These are phyloP conservation scores for Oryza officinalis DNA, from an alignment of 176 grass and related monocot genomes.

Conservation along the genomic window DNA sequence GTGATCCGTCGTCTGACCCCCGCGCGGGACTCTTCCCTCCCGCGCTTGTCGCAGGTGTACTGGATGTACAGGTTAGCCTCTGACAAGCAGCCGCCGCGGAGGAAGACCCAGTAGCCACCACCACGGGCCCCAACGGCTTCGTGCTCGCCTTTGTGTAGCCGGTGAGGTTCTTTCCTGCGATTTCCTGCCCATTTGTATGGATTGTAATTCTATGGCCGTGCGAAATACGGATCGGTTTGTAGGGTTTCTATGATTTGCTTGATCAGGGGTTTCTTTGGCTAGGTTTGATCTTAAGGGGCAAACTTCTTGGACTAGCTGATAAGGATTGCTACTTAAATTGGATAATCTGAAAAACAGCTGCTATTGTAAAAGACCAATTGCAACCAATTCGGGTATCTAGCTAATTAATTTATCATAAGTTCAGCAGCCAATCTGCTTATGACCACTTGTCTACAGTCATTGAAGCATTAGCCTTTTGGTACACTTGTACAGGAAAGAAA, in stretches of 20 bases:
- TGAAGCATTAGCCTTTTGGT: background rate
- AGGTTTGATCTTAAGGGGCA: background rate
- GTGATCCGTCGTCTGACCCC: background rate
- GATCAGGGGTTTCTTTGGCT: background rate
- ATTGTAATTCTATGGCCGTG: background rate
- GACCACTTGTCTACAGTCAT: background rate
- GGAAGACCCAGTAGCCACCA: conserved; percentile 54
- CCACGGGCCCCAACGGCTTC: background rate
- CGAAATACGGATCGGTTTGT: background rate
- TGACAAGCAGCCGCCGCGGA: conserved; percentile 43
- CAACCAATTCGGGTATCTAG: background rate
- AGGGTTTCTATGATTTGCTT: background rate
- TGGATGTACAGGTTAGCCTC: conserved; percentile 66
- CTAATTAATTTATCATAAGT: background rate
- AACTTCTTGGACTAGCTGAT: background rate
- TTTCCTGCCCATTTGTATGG: background rate
- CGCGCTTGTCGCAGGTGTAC: conserved; percentile 42
- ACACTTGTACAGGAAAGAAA: background rate
- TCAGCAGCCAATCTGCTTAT: background rate
- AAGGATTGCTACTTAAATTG: background rate
- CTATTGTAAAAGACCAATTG: background rate
- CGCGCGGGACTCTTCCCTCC: background rate
- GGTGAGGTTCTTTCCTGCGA: conserved; percentile 19
- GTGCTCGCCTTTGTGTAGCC: background rate
- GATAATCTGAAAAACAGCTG: background rate